These are phyloP conservation scores for Stentor roeselii DNA, from an alignment of 73 alveolate genomes.

Conservation along the genomic window DNA sequence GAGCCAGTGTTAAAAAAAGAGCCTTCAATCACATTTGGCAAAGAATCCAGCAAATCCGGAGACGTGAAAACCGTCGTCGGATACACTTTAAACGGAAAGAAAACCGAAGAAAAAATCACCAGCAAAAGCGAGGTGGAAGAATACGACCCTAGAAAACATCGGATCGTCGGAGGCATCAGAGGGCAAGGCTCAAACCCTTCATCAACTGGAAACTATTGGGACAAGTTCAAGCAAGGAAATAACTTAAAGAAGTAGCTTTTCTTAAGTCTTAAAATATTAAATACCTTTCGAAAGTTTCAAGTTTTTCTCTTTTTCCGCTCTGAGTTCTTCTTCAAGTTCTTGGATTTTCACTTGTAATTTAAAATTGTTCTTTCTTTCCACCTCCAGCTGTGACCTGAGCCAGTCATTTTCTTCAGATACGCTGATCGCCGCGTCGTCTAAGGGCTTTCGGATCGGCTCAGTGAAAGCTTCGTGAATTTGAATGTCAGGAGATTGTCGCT, in stretches of 20 bases:
- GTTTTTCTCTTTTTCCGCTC: neutral
- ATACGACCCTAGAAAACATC: constrained; percentile 87
- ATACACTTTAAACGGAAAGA: constrained; percentile 16
- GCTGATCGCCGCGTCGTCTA: neutral
- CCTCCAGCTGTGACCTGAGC: neutral
- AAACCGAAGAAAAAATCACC: constrained; percentile 57
- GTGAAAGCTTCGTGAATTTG: neutral
- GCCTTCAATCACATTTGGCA: constrained; percentile 59
- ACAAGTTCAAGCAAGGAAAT: neutral
- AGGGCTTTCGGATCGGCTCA: neutral
- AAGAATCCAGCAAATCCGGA: constrained; percentile 62
- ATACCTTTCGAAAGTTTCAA: too few relatives aligned
- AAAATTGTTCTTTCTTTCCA: neutral
- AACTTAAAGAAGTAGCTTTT: neutral
- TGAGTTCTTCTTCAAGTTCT: neutral
- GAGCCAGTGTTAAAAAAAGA: constrained; percentile 58
- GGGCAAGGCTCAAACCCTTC: neutral
- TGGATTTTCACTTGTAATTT: neutral
- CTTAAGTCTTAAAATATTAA: too few relatives aligned
- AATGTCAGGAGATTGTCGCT: neutral
- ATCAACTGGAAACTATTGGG: constrained; percentile 28
- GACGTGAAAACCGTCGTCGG: constrained; percentile 79
- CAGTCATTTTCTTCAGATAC: neutral
- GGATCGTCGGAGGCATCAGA: constrained; percentile 69
- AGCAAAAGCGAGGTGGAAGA: constrained; percentile 63